phyloP scores from a whole-genome alignment of 108 stramenopile genomes.

The Nitzschia palea region DNA sequence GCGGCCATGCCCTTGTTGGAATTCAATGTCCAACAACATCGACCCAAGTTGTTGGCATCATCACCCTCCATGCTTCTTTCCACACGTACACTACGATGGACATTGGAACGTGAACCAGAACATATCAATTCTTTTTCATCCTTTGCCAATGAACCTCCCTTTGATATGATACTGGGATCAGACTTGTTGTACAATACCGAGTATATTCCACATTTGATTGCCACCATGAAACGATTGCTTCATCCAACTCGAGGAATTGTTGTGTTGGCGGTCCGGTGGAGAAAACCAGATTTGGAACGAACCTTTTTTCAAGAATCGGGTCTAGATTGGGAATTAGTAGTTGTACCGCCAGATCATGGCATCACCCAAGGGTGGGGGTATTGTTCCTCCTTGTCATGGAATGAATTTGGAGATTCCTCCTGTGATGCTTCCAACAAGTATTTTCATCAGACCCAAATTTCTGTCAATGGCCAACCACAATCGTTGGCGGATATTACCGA shows the following conservation, averaged over 20 bases:
- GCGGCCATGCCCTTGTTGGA: conserved; percentile 45
- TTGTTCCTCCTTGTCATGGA: conserved; percentile 49
- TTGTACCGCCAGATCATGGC: neutral
- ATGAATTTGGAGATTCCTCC: conserved; percentile 55
- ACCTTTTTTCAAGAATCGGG: conserved; percentile 52
- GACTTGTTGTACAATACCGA: conserved; percentile 74
- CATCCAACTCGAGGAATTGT: conserved; percentile 37
- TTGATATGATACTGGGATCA: conserved; percentile 61
- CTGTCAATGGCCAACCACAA: conserved; percentile 29
- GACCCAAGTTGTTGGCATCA: neutral
- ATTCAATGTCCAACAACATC: conserved; percentile 50
- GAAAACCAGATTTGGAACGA: conserved; percentile 71
- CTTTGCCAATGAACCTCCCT: conserved; percentile 11
- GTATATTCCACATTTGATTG: conserved; percentile 52
- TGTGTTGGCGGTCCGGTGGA: conserved; percentile 64
- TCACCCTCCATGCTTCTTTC: neutral
- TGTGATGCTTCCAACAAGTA: conserved; percentile 49
- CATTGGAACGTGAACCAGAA: conserved; percentile 33
- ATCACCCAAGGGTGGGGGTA: too few relatives aligned
- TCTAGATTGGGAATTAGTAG: conserved; percentile 24
- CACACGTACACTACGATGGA: conserved; percentile 25
- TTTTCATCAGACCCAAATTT: conserved; percentile 49
- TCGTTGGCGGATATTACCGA: conserved; percentile 55
- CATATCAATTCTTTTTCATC: neutral
- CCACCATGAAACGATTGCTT: conserved; percentile 54